A percentile compares a stretch with the other conserved stretches of the same genome.
These are phyloP conservation scores for Cucurbita ficifolia DNA, from an alignment of 306 rosid species.

Conservation along the genomic window DNA sequence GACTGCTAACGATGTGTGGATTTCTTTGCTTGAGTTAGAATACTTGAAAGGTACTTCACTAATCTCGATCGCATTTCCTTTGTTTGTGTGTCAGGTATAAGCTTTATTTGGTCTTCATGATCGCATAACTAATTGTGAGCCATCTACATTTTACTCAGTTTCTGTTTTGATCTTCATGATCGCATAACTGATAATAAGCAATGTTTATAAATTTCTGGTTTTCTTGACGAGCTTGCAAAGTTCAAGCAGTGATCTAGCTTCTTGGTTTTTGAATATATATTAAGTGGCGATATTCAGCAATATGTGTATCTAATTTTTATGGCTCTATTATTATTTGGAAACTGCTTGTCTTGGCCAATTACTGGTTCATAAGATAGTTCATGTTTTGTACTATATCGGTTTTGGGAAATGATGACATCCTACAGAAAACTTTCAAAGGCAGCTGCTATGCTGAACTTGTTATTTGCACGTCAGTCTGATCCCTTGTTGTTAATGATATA, in stretches of 20 bases:
- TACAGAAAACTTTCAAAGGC: neutral
- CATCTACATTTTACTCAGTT: neutral
- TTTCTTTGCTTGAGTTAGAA: slow-evolving; percentile 66
- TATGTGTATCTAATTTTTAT: neutral
- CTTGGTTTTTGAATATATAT: neutral
- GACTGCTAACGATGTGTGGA: slow-evolving; percentile 35
- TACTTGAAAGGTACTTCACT: slow-evolving; percentile 34
- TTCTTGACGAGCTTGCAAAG: neutral
- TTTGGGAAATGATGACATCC: slow-evolving; percentile 15
- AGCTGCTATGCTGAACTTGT: neutral
- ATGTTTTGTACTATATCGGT: neutral
- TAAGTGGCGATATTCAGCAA: neutral
- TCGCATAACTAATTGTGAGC: neutral
- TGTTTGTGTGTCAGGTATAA: no score
- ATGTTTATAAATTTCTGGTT: neutral
- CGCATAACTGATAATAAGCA: neutral
- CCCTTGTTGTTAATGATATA: neutral
- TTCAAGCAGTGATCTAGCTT: neutral
- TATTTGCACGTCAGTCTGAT: no score
- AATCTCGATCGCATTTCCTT: no score
- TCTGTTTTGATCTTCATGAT: neutral
- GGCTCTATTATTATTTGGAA: neutral
- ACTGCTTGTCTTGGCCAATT: neutral
- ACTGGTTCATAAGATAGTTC: neutral
- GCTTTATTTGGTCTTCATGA: no score